phyloP scores from a whole-genome alignment of 2,329 filamentous ascomycete genomes.

The Emmonsia crescens region DNA sequence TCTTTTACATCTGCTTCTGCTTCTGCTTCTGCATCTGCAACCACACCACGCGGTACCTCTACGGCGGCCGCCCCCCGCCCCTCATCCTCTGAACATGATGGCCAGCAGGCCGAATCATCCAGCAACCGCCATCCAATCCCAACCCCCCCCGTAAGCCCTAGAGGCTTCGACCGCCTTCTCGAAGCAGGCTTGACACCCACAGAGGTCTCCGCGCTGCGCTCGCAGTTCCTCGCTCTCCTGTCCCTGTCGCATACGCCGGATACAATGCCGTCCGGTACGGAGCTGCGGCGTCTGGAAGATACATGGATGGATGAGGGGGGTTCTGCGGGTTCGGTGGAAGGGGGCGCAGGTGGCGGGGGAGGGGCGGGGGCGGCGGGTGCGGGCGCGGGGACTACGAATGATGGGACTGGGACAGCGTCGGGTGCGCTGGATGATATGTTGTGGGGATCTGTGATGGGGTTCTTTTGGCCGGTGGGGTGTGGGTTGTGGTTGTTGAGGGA shows the following conservation, averaged over 20 bases:
- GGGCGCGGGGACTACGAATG: slow-evolving; percentile 21
- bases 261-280: slow-evolving; percentile 69
- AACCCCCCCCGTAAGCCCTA: slow-evolving; percentile 48
- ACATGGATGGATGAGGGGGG: slow-evolving; percentile 66
- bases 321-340: slow-evolving; percentile 20
- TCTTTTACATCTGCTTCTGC: not conserved
- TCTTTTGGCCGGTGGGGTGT: slow-evolving; percentile 87
- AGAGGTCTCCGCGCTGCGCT: slow-evolving; percentile 73
- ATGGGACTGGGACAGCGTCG: slow-evolving; percentile 30
- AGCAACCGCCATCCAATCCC: slow-evolving; percentile 21
- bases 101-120: not conserved
- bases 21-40: not conserved
- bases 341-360: slow-evolving; percentile 26
- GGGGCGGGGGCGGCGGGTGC: slow-evolving; percentile 29
- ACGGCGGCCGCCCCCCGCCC: not conserved
- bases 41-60: not conserved
- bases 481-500: slow-evolving; percentile 76
- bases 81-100: not conserved
- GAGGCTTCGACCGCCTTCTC: slow-evolving; percentile 81
- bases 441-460: slow-evolving; percentile 79
- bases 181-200: slow-evolving; percentile 67
- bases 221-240: slow-evolving; percentile 82
- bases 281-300: slow-evolving; percentile 71
- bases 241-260: slow-evolving; percentile 74
- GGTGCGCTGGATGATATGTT: slow-evolving; percentile 74